Conservation (phyloP, 2,329 filamentous ascomycete genomes). For the Sarocladiaceae sp. region DNA sequence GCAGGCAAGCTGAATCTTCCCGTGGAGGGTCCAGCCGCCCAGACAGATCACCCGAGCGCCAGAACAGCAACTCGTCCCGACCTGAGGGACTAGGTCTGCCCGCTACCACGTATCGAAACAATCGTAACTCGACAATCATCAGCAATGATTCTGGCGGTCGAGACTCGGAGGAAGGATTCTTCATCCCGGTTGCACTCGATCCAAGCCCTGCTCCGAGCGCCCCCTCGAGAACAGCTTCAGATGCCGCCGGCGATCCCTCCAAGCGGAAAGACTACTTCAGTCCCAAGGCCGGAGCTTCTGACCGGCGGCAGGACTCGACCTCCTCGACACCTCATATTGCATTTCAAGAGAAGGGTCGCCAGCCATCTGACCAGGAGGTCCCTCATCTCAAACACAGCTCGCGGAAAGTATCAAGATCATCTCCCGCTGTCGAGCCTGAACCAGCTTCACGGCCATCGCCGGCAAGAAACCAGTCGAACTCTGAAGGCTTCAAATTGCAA, state of each 20-base stretch:
- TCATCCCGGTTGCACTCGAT: conserved; percentile 71
- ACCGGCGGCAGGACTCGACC: conserved; percentile 42
- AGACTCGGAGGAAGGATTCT: conserved; percentile 62
- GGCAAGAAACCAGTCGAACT: conserved; percentile 25
- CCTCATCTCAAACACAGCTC: conserved; percentile 42
- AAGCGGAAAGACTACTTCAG: conserved; percentile 56
- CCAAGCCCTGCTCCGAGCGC: conserved; percentile 53
- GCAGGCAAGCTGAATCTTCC: conserved; percentile 46
- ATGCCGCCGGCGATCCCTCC: conserved; percentile 35
- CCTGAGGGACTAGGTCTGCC: conserved; percentile 63
- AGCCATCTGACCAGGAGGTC: conserved; percentile 51
- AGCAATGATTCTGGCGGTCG: conserved; percentile 38
- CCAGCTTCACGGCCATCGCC: conserved; percentile 4
- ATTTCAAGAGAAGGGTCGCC: conserved; percentile 75
- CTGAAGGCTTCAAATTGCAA: conserved; percentile 69
- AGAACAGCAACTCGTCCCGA: conserved; percentile 30
- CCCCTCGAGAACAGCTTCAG: conserved; percentile 48
- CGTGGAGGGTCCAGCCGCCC: conserved; percentile 48
- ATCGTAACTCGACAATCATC: conserved; percentile 65
- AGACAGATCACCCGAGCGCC: conserved; percentile 48
- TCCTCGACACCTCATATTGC: conserved; percentile 77
- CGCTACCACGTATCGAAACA: conserved; percentile 69
- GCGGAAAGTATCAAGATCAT: conserved; percentile 34
- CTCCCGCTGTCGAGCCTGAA: conserved; percentile 8
- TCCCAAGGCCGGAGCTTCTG: conserved; percentile 33